phyloP scores from a whole-genome alignment of 352 stramenopile genomes.

The Globisporangium iwayamae region DNA sequence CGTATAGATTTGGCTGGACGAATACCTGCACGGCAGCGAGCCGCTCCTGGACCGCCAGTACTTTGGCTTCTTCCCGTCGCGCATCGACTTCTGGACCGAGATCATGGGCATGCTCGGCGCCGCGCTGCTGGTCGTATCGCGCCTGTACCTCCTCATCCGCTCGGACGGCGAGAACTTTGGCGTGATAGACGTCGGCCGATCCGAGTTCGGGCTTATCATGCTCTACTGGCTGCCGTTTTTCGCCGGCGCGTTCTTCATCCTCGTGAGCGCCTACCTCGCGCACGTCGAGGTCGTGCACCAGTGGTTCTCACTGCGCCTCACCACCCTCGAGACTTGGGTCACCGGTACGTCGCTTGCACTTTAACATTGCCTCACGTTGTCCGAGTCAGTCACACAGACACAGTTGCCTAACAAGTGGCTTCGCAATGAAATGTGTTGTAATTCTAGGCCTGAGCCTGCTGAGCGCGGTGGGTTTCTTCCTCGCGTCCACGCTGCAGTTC shows the following conservation, averaged over 20 bases:
- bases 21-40: conserved; percentile 78
- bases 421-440: neutral
- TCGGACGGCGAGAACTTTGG: conserved; percentile 64
- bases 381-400: too few relatives aligned
- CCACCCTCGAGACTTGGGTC: conserved; percentile 52
- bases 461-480: conserved; percentile 63
- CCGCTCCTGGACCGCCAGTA: conserved; percentile 65
- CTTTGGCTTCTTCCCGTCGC: conserved; percentile 72
- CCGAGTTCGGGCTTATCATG: conserved; percentile 62
- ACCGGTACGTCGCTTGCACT: conserved; percentile 20
- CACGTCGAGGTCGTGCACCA: conserved; percentile 83
- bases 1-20: conserved; percentile 69
- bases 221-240: conserved; percentile 85
- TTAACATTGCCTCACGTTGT: neutral
- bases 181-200: conserved; percentile 64
- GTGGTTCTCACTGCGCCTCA: conserved; percentile 77
- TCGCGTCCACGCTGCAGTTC: conserved; percentile 79
- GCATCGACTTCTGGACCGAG: conserved; percentile 81
- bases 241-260: conserved; percentile 69
- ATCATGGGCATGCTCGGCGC: conserved; percentile 61
- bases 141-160: conserved; percentile 51
- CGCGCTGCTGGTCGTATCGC: conserved; percentile 56
- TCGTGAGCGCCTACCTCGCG: conserved; percentile 70
- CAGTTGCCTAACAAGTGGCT: too few relatives aligned
- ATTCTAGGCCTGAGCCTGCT: conserved; percentile 55